These are phyloP conservation scores for Chaetomium globosum DNA, from an alignment of 2,329 filamentous ascomycete genomes.

Conservation along the genomic window DNA sequence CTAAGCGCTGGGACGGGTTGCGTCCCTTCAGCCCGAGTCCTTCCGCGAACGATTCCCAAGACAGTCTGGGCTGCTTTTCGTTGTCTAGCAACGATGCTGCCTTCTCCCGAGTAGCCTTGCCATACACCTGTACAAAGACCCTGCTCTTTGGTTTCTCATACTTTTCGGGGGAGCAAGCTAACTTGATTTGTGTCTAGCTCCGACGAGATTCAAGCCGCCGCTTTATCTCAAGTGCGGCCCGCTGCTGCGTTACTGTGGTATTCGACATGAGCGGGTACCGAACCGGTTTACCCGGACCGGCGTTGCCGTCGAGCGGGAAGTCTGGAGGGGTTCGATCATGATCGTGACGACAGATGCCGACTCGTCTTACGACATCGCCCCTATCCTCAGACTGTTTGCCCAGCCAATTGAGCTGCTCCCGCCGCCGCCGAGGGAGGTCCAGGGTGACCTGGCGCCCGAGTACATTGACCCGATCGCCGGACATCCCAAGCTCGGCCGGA, in stretches of 20 bases:
- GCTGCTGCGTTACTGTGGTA: slow-evolving; percentile 83
- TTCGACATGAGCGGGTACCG: slow-evolving; percentile 63
- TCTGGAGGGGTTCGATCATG: slow-evolving; percentile 94
- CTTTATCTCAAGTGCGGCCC: slow-evolving; percentile 90
- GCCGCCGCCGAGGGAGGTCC: slow-evolving; percentile 71
- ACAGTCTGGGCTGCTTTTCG: slow-evolving; percentile 32
- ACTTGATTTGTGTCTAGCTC: slow-evolving; percentile 40
- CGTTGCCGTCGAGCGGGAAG: slow-evolving; percentile 62
- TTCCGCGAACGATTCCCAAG: slow-evolving; percentile 28
- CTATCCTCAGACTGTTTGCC: slow-evolving; percentile 79
- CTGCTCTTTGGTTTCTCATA: slow-evolving; percentile 12
- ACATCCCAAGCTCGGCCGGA: slow-evolving; percentile 79
- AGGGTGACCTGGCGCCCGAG: slow-evolving; percentile 71
- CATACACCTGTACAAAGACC: slow-evolving; percentile 32
- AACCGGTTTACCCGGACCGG: slow-evolving; percentile 45
- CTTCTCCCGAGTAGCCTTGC: slow-evolving; percentile 24
- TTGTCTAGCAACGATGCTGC: slow-evolving; percentile 29
- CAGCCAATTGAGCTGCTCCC: slow-evolving; percentile 83
- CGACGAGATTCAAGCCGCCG: slow-evolving; percentile 77
- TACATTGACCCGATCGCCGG: slow-evolving; percentile 90
- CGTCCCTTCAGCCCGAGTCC: slow-evolving; percentile 33
- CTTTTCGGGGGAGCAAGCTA: slow-evolving; percentile 18
- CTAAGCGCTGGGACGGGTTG: slow-evolving; percentile 30
- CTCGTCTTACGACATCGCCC: slow-evolving; percentile 79
- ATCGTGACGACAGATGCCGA: slow-evolving; percentile 86